Base-by-base conservation (phyloP, 2,329 filamentous ascomycete species). In the Fusarium globosum region DNA sequence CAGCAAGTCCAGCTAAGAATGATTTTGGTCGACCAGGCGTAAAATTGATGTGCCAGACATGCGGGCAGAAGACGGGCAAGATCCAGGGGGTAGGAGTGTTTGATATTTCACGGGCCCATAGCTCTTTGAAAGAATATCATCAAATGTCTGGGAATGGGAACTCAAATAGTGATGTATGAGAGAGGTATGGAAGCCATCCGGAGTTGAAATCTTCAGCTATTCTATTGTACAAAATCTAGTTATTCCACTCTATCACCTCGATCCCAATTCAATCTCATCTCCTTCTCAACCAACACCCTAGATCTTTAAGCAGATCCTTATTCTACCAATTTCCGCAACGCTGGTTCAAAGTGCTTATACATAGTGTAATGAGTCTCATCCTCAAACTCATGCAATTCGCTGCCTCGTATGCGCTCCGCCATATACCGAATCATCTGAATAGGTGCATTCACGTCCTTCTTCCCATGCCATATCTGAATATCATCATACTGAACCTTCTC, bases 351-450 rank as follows among this genome's bases (percentile, higher is more conserved):
- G 21, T 79, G 69, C n/a, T 72, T 63, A 4, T 63, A 77, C 67
- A 81, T 72, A 6, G 77, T 79, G 46, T 79, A 81, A 52, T 83
- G 82, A 7, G 75, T 80, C 13, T 83, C 80, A 3, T 77, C 77
- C 20, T 78, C 75, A 43, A 79, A 82, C 67, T 83, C 82, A 5
- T 72, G 69, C 15, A 85, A 67, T 7, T 68, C 69, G 9, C 75
- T 75, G 39, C 83, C 74, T 6, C 81, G 82, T 36, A 86, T 53
- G 18, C 74, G 73, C 33, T 82, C 74, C 2, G 81, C 80, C 76
- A 84, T 79, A 57, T 81, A 83, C n/a, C 81, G 77, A 9, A 82
- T 78, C 76, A 80, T 79, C 26, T 61, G 64, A 15, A 82, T 75
- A 3, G 81, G 82, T 4, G 78, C 77, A 43, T 83, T 81, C 16